Percentiles rank a stretch among this genome's conserved stretches.
Conservation (phyloP, 2,329 filamentous ascomycete species). For the Ascochyta koolunga region DNA sequence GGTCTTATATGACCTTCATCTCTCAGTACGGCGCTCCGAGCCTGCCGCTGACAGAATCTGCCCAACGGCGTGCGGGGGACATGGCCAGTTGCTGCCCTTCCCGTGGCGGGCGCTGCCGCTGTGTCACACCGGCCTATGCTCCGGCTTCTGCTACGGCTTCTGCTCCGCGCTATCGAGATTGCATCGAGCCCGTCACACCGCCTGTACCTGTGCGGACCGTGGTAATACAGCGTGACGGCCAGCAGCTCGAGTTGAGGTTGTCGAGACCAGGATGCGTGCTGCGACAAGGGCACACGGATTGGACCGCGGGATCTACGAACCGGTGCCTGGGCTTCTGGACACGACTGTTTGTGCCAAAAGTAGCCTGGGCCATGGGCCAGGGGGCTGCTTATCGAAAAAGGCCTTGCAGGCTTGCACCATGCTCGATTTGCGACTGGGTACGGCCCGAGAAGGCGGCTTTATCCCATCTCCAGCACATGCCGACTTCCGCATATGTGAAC, state of each 20-base stretch:
- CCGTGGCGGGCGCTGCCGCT: constrained; percentile 28
- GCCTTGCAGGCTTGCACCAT: constrained; percentile 24
- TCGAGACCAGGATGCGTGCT: constrained; percentile 15
- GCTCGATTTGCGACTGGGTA: constrained; percentile 47
- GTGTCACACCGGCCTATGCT: constrained; percentile 17
- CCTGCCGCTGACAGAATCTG: constrained; percentile 21
- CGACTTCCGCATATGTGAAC: constrained; percentile 11
- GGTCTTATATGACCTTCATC: constrained; percentile 41
- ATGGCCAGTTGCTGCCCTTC: constrained; percentile 21
- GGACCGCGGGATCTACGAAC: constrained; percentile 49
- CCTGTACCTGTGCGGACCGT: neutral
- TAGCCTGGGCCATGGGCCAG: constrained; percentile 33
- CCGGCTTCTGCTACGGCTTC: constrained; percentile 4
- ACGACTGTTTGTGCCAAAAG: constrained; percentile 47
- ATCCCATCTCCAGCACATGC: constrained; percentile 23
- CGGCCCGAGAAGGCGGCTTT: constrained; percentile 41
- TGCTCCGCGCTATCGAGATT: constrained; percentile 4
- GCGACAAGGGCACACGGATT: constrained; percentile 30
- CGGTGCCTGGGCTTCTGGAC: constrained; percentile 42
- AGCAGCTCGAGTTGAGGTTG: constrained; percentile 5
- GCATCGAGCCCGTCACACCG: constrained; percentile 1
- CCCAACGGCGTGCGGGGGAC: constrained; percentile 28
- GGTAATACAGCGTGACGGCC: neutral
- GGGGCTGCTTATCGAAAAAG: constrained; percentile 16
- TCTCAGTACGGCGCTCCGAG: constrained; percentile 37